Evolutionary conservation across 352 stramenopile species (phyloP).

Genomic region (Pythium graminicola): DNA sequence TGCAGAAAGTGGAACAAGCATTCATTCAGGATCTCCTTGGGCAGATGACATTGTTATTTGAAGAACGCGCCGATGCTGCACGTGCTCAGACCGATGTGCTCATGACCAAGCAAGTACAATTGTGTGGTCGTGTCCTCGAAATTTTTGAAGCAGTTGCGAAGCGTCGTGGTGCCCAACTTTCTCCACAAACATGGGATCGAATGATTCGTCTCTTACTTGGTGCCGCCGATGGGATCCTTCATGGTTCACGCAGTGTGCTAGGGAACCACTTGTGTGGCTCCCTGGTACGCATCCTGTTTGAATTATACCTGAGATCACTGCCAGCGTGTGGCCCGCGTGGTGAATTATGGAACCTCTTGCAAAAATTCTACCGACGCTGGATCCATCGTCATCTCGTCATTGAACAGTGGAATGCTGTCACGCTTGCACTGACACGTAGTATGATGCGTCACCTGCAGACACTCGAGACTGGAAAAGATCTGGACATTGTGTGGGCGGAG

Average conservation of each 20-base stretch:
- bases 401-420: constrained; percentile 80
- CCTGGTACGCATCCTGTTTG: constrained; percentile 70
- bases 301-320: constrained; percentile 72
- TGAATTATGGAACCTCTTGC: constrained; percentile 71
- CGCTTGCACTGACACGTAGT: constrained; percentile 61
- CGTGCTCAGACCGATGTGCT: constrained; percentile 27
- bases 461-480: constrained; percentile 40
- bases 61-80: constrained; percentile 47
- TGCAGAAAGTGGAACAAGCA: constrained; percentile 76
- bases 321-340: constrained; percentile 56
- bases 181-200: constrained; percentile 75
- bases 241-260: constrained; percentile 64
- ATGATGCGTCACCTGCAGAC: constrained; percentile 69
- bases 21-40: constrained; percentile 85
- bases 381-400: constrained; percentile 82
- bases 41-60: constrained; percentile 85
- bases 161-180: constrained; percentile 47
- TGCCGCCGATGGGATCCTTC: constrained; percentile 65
- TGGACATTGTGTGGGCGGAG: constrained; percentile 74
- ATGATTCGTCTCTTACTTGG: constrained; percentile 76
- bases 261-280: constrained; percentile 70
- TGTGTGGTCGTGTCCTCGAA: constrained; percentile 72
- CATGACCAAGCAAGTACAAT: constrained; percentile 61
- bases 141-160: constrained; percentile 73
- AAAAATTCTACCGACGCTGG: constrained; percentile 84